These are phyloP conservation scores for Daldinia grandis DNA, from an alignment of 495 filamentous ascomycete genomes.

Conservation along the genomic window DNA sequence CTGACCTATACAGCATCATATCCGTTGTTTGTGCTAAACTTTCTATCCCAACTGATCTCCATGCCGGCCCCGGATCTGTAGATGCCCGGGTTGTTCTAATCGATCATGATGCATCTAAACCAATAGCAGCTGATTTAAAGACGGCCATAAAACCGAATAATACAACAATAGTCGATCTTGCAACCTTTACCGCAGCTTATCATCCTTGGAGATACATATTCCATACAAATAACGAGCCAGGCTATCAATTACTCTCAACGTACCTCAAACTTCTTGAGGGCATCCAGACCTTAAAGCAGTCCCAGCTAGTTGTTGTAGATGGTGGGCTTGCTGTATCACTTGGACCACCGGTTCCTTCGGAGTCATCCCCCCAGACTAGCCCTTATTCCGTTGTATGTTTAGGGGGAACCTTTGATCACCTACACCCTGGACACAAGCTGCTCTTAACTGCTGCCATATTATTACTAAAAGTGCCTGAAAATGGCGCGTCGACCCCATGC, in stretches of 20 bases:
- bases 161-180: slow-evolving; percentile 69
- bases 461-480: slow-evolving; percentile 64
- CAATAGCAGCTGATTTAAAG: slow-evolving; percentile 38
- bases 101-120: slow-evolving; percentile 61
- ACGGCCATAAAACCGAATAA: slow-evolving; percentile 49
- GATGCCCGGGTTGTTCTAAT: slow-evolving; percentile 80
- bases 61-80: slow-evolving; percentile 70
- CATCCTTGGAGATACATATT: slow-evolving; percentile 77
- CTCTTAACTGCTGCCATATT: slow-evolving; percentile 86
- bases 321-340: slow-evolving; percentile 57
- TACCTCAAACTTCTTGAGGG: slow-evolving; percentile 57
- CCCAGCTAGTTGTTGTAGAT: slow-evolving; percentile 55
- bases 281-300: slow-evolving; percentile 53
- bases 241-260: slow-evolving; percentile 54
- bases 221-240: slow-evolving; percentile 67
- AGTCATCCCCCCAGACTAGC: slow-evolving; percentile 34
- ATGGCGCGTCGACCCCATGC: slow-evolving; percentile 46
- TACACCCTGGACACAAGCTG: slow-evolving; percentile 95
- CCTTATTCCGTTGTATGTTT: slow-evolving; percentile 68
- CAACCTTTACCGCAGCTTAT: slow-evolving; percentile 68
- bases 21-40: slow-evolving; percentile 70
- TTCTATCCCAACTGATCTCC: slow-evolving; percentile 66
- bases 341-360: slow-evolving; percentile 2
- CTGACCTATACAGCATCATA: slow-evolving; percentile 80
- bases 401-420: slow-evolving; percentile 95